phyloP scores from a whole-genome alignment of 2,329 filamentous ascomycete species.

The Raffaelea albimanens region DNA sequence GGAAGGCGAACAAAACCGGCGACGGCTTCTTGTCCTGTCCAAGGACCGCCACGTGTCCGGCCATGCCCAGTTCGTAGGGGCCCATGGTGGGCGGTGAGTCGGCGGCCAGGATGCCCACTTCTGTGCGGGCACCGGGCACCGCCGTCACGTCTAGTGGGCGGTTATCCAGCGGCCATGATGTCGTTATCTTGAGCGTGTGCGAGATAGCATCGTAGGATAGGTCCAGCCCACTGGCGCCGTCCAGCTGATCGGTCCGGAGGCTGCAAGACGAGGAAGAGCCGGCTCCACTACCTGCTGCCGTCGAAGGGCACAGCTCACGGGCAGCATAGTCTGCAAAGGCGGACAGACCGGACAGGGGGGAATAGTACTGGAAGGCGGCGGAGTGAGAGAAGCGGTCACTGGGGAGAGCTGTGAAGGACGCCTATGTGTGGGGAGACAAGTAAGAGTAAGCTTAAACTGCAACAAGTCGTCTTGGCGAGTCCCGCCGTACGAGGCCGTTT shows the following conservation, averaged over 20 bases:
- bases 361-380: constrained; percentile 61
- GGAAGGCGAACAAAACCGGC: constrained; percentile 73
- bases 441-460: neutral
- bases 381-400: constrained; percentile 49
- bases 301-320: constrained; percentile 39
- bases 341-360: constrained; percentile 48
- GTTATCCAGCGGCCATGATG: constrained; percentile 46
- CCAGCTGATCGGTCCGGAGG: constrained; percentile 30
- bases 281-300: constrained; percentile 19
- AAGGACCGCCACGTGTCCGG: constrained; percentile 69
- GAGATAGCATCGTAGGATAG: constrained; percentile 66
- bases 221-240: constrained; percentile 57
- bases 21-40: constrained; percentile 65
- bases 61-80: constrained; percentile 65
- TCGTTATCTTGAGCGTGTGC: constrained; percentile 54
- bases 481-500: too few relatives aligned
- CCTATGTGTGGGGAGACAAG: constrained; percentile 19
- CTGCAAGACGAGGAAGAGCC: constrained; percentile 44
- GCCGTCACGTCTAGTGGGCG: constrained; percentile 31
- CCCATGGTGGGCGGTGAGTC: constrained; percentile 52
- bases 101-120: constrained; percentile 69
- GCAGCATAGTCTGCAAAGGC: constrained; percentile 44
- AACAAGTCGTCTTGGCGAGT: too few relatives aligned
- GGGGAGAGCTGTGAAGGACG: constrained; percentile 54
- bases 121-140: constrained; percentile 47